Conservation (phyloP, 768 basidiomycete genomes). For the Trametes cinnabarina region DNA sequence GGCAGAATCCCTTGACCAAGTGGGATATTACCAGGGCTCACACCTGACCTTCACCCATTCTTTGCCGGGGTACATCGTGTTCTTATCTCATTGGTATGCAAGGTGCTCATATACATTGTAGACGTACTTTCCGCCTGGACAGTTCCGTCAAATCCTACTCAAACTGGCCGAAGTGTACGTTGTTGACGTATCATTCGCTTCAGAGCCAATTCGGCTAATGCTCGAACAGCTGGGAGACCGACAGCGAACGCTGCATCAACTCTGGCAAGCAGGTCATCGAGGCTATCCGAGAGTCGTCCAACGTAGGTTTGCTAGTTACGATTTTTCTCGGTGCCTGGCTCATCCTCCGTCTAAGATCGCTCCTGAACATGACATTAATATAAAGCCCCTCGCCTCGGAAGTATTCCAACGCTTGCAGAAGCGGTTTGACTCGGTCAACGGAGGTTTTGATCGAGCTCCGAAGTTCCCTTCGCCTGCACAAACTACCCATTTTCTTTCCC, state of each 20-base stretch:
- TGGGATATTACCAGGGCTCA: constrained; percentile 22
- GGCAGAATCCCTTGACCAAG: background rate
- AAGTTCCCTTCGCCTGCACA: constrained; percentile 36
- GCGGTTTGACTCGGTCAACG: constrained; percentile 32
- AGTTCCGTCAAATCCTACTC: constrained; percentile 22
- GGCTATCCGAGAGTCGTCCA: constrained; percentile 10
- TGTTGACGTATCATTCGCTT: background rate
- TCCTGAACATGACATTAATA: background rate
- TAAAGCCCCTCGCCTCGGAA: constrained; percentile 5
- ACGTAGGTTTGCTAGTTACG: constrained; percentile 1
- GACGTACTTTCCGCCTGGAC: constrained; percentile 26
- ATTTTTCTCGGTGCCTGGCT: background rate
- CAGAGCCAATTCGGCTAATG: background rate
- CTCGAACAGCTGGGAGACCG: constrained; percentile 20
- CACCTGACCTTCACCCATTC: constrained; percentile 28
- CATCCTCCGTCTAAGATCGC: background rate
- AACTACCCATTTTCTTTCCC: constrained; percentile 25
- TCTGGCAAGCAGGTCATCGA: constrained; percentile 25
- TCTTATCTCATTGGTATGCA: background rate
- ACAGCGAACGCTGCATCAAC: constrained; percentile 14
- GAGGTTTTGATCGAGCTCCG: constrained; percentile 39
- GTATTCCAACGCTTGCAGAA: constrained; percentile 19
- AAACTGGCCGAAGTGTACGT: constrained; percentile 25
- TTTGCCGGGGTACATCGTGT: constrained; percentile 23
- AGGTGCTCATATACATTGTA: background rate